A percentile compares a stretch with the other conserved stretches of the same genome.
These are phyloP conservation scores for Toxoplasma gondii DNA, from an alignment of 169 alveolate species.

Conservation along the genomic window DNA sequence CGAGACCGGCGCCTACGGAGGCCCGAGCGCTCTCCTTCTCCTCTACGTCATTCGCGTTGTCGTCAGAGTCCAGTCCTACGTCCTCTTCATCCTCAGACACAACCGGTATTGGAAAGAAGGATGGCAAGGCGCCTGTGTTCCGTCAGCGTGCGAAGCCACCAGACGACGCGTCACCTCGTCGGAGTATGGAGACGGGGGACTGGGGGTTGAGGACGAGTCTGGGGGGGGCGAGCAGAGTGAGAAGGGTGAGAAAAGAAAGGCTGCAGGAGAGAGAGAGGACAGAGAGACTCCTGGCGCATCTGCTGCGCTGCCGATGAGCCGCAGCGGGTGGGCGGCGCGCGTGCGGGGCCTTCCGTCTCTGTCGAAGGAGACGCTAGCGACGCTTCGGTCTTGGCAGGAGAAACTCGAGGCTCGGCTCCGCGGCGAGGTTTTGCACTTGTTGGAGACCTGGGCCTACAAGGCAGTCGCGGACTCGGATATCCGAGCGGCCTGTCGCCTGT, in stretches of 20 bases:
- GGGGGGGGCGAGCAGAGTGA: background rate
- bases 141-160: background rate
- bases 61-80: constrained; percentile 58
- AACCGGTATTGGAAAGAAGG: constrained; percentile 47
- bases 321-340: constrained; percentile 45
- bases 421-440: constrained; percentile 50
- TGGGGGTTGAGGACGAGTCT: too few species aligned
- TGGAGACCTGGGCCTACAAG: constrained; percentile 62
- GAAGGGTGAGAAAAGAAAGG: background rate
- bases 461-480: constrained; percentile 68
- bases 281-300: background rate
- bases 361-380: background rate
- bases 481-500: constrained; percentile 62
- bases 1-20: constrained; percentile 70
- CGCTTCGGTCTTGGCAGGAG: background rate
- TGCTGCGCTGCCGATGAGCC: background rate
- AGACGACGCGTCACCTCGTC: background rate
- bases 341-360: constrained; percentile 37
- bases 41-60: constrained; percentile 66
- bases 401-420: constrained; percentile 23
- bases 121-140: background rate
- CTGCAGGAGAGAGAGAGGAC: background rate
- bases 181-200: background rate
- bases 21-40: constrained; percentile 57
- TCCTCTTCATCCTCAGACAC: constrained; percentile 65